These are phyloP conservation scores for Tricholoma terreum DNA, from an alignment of 768 basidiomycete genomes.

Conservation along the genomic window DNA sequence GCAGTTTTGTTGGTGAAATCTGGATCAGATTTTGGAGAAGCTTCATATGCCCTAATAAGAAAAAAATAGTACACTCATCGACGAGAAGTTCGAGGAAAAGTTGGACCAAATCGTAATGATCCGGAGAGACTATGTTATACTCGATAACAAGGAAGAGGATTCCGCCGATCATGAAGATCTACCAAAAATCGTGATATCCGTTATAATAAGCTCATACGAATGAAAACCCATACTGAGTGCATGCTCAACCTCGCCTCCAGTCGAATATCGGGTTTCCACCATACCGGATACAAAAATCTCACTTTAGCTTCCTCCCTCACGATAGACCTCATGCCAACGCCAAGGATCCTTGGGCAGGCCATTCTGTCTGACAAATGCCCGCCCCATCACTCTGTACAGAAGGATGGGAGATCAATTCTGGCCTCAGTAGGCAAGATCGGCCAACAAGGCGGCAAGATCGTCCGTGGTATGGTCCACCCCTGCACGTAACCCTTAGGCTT, in stretches of 20 bases:
- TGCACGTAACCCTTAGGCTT: too few species aligned
- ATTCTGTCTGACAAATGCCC: slow-evolving; percentile 6
- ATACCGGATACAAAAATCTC: slow-evolving; percentile 6
- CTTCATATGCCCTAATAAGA: too few species aligned
- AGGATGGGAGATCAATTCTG: slow-evolving; percentile 12
- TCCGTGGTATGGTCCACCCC: too few species aligned
- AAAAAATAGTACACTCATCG: too few species aligned
- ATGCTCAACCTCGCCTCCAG: slow-evolving; percentile 13
- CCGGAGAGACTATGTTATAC: slow-evolving; percentile 10
- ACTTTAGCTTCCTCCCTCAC: slow-evolving; percentile 5
- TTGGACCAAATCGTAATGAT: slow-evolving; percentile 11
- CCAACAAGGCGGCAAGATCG: neutral
- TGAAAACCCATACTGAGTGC: slow-evolving; percentile 13
- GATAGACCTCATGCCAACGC: slow-evolving; percentile 12
- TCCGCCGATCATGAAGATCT: slow-evolving; percentile 12
- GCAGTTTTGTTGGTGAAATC: too few species aligned
- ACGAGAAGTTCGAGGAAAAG: slow-evolving; percentile 15
- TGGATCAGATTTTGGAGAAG: too few species aligned
- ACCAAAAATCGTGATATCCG: too few species aligned
- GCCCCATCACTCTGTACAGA: slow-evolving; percentile 14
- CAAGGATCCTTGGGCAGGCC: slow-evolving; percentile 8
- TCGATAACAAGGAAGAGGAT: slow-evolving; percentile 12
- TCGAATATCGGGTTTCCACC: slow-evolving; percentile 8
- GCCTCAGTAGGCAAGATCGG: slow-evolving; percentile 1
- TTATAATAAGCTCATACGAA: too few species aligned